Base-by-base conservation (phyloP, 2,329 filamentous ascomycete genomes). In the Hypoxylon rubiginosum region DNA sequence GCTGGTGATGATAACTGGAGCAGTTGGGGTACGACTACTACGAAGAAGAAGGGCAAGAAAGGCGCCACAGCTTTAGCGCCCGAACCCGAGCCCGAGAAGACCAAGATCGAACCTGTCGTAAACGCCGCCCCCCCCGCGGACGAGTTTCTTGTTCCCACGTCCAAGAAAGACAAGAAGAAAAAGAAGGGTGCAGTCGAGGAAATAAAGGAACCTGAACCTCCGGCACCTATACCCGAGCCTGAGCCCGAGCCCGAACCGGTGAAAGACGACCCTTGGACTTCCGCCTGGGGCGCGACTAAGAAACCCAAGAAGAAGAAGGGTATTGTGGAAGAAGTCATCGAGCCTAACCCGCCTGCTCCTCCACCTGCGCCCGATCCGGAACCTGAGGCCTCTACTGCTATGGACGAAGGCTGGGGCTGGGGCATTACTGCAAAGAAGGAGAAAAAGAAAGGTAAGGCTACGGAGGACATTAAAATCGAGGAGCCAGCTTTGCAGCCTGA, bases 1-100 rank as follows among this genome's bases (percentile, higher is more conserved):
- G 67, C 66, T 21, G 58, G 62, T 11, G 79, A 79, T 24, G 73
- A 77, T 59, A 17, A n/a, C 24, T 75, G 73, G 73, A 71, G 67
- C 50, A 58, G 62, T 11, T 82, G 80, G 80, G 79, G 77, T n/a
- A 77, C 73, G 62, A 60, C 73, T 10, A 58, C 67, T 21, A 32
- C 46, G 4, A 84, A 83, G 67, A 84, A 85, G 64, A 82, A 77
- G 41, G 61, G 64, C 54, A 79, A 79, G 66, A 78, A 76, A 52
- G 71, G 68, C 9, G 74, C 46, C 74, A 26, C 56, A 43, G 55
- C 69, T 49, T n/a, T 59, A 15, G 72, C 15, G 73, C 74, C 19
- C n/a, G 46, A 50, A 19, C 72, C 55, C 3, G 73, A 75, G 4
- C 64, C 74, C 2, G 71, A 74, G 11, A 70, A 58, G 19, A 21